A percentile compares a stretch with the other conserved stretches of the same genome.
Conservation (phyloP, 192 early-diverging fungal species). For the Geranomyces michiganensis region DNA sequence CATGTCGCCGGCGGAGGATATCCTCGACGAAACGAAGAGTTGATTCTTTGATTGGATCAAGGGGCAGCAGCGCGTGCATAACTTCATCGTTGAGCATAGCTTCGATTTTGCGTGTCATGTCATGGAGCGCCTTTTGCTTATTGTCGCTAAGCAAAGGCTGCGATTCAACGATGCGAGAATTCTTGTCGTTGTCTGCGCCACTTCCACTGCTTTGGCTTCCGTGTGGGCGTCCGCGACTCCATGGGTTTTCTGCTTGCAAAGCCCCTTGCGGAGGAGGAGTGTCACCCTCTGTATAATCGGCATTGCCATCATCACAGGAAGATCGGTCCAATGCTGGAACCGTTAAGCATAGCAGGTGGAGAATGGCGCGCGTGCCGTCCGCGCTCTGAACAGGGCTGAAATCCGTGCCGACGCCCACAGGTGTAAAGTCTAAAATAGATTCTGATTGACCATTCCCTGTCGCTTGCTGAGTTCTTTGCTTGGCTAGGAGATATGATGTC, state of each 20-base stretch:
- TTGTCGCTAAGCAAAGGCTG: conserved; percentile 27
- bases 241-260: background rate
- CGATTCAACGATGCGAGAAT: background rate
- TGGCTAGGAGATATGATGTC: conserved; percentile 52
- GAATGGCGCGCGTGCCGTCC: conserved; percentile 69
- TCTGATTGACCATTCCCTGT: conserved; percentile 33
- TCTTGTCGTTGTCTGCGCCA: background rate
- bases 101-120: conserved; percentile 60
- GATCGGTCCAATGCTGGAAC: conserved; percentile 43
- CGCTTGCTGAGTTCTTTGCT: conserved; percentile 27
- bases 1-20: conserved; percentile 36
- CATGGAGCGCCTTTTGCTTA: conserved; percentile 62
- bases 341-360: conserved; percentile 68
- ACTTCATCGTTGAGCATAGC: conserved; percentile 75
- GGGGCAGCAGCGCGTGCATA: conserved; percentile 66
- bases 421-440: conserved; percentile 54
- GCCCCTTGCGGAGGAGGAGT: background rate
- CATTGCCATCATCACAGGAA: background rate
- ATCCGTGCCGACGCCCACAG: conserved; percentile 62
- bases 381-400: conserved; percentile 64
- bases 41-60: conserved; percentile 54
- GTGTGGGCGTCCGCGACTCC: background rate
- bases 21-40: conserved; percentile 32
- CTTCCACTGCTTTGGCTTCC: background rate
- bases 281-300: background rate